Conservation (phyloP, 2,329 filamentous ascomycete genomes). For the Nemania abortiva region DNA sequence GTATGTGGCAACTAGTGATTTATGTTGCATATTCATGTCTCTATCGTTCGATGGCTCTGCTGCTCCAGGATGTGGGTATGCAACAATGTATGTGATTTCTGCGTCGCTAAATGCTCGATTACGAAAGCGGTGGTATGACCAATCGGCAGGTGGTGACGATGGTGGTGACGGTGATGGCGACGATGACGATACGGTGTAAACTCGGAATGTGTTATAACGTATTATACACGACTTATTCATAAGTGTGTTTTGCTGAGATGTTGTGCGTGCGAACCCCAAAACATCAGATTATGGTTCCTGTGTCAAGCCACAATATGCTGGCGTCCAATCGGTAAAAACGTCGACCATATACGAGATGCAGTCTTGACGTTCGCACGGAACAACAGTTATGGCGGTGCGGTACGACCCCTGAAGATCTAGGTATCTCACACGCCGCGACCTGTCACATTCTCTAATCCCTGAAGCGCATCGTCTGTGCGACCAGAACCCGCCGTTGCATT, state of each 20-base stretch:
- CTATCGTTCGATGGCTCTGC: constrained; percentile 25
- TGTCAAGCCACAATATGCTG: constrained; percentile 26
- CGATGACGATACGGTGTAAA: constrained; percentile 15
- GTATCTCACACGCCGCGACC: constrained; percentile 29
- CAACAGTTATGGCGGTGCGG: constrained; percentile 16
- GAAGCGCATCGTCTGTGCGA: constrained; percentile 34
- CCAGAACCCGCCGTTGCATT: constrained; percentile 30
- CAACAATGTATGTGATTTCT: constrained; percentile 21
- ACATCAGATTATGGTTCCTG: constrained; percentile 21
- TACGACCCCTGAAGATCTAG: constrained; percentile 35
- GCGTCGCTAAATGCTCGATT: constrained; percentile 8
- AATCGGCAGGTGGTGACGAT: constrained; percentile 17
- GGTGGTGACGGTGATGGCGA: not conserved
- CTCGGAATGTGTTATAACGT: constrained; percentile 19
- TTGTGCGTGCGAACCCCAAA: constrained; percentile 22
- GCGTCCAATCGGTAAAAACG: constrained; percentile 30
- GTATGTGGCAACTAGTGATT: not conserved
- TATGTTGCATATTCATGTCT: constrained; percentile 21
- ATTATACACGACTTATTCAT: not conserved
- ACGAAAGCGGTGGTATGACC: constrained; percentile 10
- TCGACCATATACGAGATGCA: constrained; percentile 19
- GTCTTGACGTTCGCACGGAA: constrained; percentile 26
- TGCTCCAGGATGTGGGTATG: constrained; percentile 20
- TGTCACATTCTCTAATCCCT: constrained; percentile 28
- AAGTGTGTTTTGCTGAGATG: constrained; percentile 4